Percentiles rank a stretch among this genome's conserved stretches.
These are phyloP conservation scores for Sporodiniella umbellata DNA, from an alignment of 371 early-diverging fungal species.

Conservation along the genomic window DNA sequence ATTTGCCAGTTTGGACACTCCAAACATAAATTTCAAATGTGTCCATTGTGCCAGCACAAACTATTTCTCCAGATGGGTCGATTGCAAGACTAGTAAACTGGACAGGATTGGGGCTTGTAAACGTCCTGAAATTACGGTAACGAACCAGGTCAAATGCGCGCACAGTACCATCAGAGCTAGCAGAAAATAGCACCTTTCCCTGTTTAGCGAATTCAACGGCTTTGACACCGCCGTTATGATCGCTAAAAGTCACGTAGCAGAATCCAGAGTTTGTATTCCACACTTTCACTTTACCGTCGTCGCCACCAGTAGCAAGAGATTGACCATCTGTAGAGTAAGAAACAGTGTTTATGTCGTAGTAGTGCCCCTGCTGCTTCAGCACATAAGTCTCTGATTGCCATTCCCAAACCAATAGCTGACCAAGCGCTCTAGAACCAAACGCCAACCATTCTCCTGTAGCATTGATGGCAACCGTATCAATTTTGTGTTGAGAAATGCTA, in stretches of 20 bases:
- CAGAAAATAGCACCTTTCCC: slow-evolving; percentile 90
- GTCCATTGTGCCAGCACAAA: slow-evolving; percentile 94
- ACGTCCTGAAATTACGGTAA: slow-evolving; percentile 97
- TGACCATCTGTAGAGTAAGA: slow-evolving; percentile 95
- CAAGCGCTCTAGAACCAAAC: slow-evolving; percentile 86
- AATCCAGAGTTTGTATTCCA: slow-evolving; percentile 96
- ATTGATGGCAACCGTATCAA: slow-evolving; percentile 87
- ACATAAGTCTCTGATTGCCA: slow-evolving; percentile 99
- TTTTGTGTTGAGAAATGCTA: slow-evolving; percentile 92
- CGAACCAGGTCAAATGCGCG: slow-evolving; percentile 95
- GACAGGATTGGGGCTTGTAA: slow-evolving; percentile 93
- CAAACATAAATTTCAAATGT: slow-evolving; percentile 96
- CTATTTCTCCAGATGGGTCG: slow-evolving; percentile 95
- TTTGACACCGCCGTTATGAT: slow-evolving; percentile 82
- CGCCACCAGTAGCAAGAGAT: slow-evolving; percentile 92
- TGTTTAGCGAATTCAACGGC: slow-evolving; percentile 90
- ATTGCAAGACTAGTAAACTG: slow-evolving; percentile 93
- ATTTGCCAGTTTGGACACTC: slow-evolving; percentile 96
- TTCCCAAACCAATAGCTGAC: slow-evolving; percentile 98
- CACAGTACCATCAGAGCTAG: slow-evolving; percentile 96
- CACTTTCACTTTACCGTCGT: slow-evolving; percentile 95
- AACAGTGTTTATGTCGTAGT: slow-evolving; percentile 86
- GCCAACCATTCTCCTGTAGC: slow-evolving; percentile 96
- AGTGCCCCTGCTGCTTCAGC: slow-evolving; percentile 97
- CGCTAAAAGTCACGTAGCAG: slow-evolving; percentile 96